Evolutionary conservation across 306 rosid genomes (phyloP).

Genomic region (Castanea sativa): DNA sequence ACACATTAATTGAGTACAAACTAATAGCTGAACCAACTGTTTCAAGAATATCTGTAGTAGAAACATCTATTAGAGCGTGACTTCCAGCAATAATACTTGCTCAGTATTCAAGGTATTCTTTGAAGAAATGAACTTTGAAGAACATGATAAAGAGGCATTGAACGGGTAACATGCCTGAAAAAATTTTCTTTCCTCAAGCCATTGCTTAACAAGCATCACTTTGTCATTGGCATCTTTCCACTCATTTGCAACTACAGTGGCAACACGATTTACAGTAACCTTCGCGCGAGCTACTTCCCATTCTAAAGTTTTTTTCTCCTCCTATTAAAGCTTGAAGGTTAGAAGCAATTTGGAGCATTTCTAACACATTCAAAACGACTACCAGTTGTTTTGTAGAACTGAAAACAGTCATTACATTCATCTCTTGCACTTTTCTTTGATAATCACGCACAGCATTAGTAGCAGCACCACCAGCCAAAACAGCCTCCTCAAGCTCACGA

Average conservation of each 20-base stretch:
- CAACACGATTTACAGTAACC: constrained; percentile 81
- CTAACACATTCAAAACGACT: constrained; percentile 13
- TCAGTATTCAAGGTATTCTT: background rate
- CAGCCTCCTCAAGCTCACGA: constrained; percentile 82
- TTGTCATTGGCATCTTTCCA: constrained; percentile 91
- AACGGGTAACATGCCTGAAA: constrained; percentile 55
- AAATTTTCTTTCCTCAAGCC: constrained; percentile 86
- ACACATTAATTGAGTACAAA: background rate
- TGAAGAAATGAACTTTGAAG: background rate
- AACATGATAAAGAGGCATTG: background rate
- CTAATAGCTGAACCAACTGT: background rate
- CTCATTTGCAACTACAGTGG: constrained; percentile 89
- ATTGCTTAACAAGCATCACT: constrained; percentile 89
- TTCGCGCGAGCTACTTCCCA: constrained; percentile 89
- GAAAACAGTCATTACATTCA: constrained; percentile 61
- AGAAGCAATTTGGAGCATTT: constrained; percentile 29
- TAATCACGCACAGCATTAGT: constrained; percentile 93
- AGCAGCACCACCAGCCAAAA: constrained; percentile 91
- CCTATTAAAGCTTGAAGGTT: constrained; percentile 43
- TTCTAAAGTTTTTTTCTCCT: constrained; percentile 70
- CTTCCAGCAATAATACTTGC: background rate
- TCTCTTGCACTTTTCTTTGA: constrained; percentile 89
- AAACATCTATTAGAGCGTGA: background rate
- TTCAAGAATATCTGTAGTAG: background rate
- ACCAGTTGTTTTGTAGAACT: constrained; percentile 5